A percentile compares a stretch with the other conserved stretches of the same genome.
Conservation (phyloP, 805 yeast species). For the Jamesozyma lodderae region DNA sequence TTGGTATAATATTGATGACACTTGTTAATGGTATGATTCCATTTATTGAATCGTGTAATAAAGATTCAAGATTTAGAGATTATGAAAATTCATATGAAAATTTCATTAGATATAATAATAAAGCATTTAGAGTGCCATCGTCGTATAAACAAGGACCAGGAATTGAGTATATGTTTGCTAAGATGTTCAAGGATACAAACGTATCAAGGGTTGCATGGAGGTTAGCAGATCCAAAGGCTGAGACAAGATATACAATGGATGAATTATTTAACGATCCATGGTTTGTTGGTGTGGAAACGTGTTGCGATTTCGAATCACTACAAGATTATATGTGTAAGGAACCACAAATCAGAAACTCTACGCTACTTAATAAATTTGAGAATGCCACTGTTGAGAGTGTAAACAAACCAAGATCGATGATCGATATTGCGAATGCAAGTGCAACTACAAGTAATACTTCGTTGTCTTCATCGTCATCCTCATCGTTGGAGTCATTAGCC, state of each 20-base stretch:
- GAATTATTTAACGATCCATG: constrained; percentile 54
- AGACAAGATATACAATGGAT: constrained; percentile 45
- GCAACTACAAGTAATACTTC: constrained; percentile 4
- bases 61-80: constrained; percentile 47
- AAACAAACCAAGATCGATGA: constrained; percentile 17
- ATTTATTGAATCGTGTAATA: constrained; percentile 40
- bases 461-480: not conserved
- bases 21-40: constrained; percentile 52
- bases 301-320: constrained; percentile 27
- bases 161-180: constrained; percentile 59
- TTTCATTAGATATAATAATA: constrained; percentile 33
- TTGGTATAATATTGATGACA: constrained; percentile 60
- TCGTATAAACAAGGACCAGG: constrained; percentile 55
- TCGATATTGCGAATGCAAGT: constrained; percentile 19
- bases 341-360: constrained; percentile 1
- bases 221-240: constrained; percentile 53
- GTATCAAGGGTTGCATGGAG: constrained; percentile 70
- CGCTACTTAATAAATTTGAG: not conserved
- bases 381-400: not conserved
- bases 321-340: constrained; percentile 5
- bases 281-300: constrained; percentile 51
- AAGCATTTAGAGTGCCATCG: constrained; percentile 36
- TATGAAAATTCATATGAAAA: constrained; percentile 41
- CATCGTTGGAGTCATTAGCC: too few relatives aligned
- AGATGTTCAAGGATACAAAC: constrained; percentile 46